Evolutionary conservation across 2,329 filamentous ascomycete species (phyloP), one percentile per base, ranked within the genome.

Genomic region (Aureobasidium uvarum): DNA sequence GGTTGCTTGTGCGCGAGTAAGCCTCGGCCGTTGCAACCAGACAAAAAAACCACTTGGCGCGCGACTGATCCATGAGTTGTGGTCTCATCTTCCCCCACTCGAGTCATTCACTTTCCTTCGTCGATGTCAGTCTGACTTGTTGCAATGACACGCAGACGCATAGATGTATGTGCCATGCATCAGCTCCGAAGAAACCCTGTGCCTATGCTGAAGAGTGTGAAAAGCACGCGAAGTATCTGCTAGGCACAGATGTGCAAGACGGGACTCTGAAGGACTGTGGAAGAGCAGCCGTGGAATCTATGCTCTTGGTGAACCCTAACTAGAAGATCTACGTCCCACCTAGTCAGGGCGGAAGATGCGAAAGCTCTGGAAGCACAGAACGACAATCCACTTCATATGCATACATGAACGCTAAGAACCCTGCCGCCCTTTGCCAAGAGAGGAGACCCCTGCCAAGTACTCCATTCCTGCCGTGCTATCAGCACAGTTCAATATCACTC

Each of bases 291-390:
- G 13, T 48, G 14, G n/a, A 28, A 50, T 8, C 52, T 25, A 56
- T 56, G n/a, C 52, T 41, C 56, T 48, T 60, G 23, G 56, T n/a
- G 36, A 60, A 38, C 52, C 20, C 33, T 39, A 7, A 39, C 16
- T 39, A 14, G 38, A 43, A 16, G 38, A 14, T 16, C 18, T 7
- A 20, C 18, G 41, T 8, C 18, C 20, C 41, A 3, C 20, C 41
- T 43, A 43, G 41, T 16, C n/a, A 50, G 48, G 58, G 43, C 45
- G 25, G 58, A 48, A 25, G 46, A 50, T 62, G 28, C 43, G 43
- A 62, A 62, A 62, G 58, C 58, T 50, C 58, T 46, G 18, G 58
- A 62, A 62, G 58, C 45, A 62, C 18, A 50, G 58, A 62, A 36
- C 43, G 28, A 62, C 43, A 50, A 62, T 62, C 28, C 25, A 39